Evolutionary conservation across 768 basidiomycete genomes (phyloP), one percentile per base, ranked within the genome.

Genomic region (Paxillus ammoniavirescens): DNA sequence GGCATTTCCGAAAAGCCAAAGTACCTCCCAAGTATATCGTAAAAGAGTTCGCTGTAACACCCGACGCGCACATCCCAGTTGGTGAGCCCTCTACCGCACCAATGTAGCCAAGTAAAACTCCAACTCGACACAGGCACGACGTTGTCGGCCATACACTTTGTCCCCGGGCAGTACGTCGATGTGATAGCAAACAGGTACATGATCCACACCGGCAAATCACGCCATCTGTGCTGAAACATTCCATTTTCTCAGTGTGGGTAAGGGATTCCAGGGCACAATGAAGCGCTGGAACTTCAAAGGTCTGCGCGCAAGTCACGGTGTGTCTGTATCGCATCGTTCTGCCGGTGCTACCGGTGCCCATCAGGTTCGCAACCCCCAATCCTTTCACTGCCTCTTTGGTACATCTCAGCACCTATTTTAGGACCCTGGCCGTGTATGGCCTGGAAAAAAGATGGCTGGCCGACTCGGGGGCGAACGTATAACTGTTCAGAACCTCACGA

Each of bases 391-490:
- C 6, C 33, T 15, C 13, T 18, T 10, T 26, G 4, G 7, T 40
- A 46, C 38, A 18, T 18, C 46, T 63, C 36, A 46, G 54, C 40
- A 40, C 45, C 44, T 55, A 26, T 41, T 9, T 49, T 14, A 56
- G 94, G 94, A 97, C 64, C 96, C 97, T 23, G 97, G 97, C 44
- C 86, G 97, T 63, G 80, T 98, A 5, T 93, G 91, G 74, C 97
- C 97, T 4, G 97, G 97, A 36, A 97, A 94, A 76, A 98, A 98
- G 77, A 98, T 97, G 96, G 85, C 96, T 9, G 97, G 97, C 33
- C 87, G 86, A 21, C 86, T 98, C 78, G 97, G 97, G 47, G 88
- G 85, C 52, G 78, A 83, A 57, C 85, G 86, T 38, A 81, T 82
- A 8, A 98, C 96, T 8, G 78, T 80, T 13, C 93, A 96, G 65